Evolutionary conservation across 176 grass and related monocot species (phyloP).

Genomic region (Triticum monococcum): DNA sequence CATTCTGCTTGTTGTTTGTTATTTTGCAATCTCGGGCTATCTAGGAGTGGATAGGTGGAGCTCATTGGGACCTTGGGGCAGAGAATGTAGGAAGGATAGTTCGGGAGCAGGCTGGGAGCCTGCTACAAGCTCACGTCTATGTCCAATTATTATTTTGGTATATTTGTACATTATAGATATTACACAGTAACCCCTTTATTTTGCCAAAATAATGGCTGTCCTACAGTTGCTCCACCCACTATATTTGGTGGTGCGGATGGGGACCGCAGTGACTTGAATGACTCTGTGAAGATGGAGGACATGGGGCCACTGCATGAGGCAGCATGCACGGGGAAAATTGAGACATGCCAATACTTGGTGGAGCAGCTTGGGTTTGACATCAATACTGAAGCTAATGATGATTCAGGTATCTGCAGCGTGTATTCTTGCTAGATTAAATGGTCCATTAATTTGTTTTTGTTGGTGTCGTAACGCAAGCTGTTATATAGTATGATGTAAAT

Average conservation of each 20-base stretch:
- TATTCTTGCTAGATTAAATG: background rate
- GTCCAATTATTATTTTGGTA: background rate
- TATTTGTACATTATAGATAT: background rate
- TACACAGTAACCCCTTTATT: background rate
- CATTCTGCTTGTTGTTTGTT: background rate
- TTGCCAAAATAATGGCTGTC: background rate
- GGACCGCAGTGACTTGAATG: background rate
- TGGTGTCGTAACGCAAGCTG: background rate
- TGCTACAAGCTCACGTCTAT: background rate
- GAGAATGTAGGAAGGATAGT: background rate
- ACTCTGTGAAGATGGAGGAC: background rate
- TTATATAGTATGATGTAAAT: background rate
- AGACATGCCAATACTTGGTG: slow-evolving; percentile 34
- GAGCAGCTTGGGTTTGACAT: slow-evolving; percentile 29
- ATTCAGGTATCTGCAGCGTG: background rate
- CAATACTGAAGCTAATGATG: background rate
- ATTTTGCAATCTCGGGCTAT: background rate
- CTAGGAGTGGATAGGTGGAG: background rate
- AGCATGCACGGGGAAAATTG: slow-evolving; percentile 19
- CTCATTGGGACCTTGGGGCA: background rate
- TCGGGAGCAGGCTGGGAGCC: background rate
- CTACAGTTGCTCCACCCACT: slow-evolving; percentile 4
- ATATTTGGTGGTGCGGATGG: background rate
- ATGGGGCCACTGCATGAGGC: slow-evolving; percentile 12
- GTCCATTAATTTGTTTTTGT: background rate